Conservation (phyloP, 2,329 filamentous ascomycete genomes). For the Neurospora crassa region DNA sequence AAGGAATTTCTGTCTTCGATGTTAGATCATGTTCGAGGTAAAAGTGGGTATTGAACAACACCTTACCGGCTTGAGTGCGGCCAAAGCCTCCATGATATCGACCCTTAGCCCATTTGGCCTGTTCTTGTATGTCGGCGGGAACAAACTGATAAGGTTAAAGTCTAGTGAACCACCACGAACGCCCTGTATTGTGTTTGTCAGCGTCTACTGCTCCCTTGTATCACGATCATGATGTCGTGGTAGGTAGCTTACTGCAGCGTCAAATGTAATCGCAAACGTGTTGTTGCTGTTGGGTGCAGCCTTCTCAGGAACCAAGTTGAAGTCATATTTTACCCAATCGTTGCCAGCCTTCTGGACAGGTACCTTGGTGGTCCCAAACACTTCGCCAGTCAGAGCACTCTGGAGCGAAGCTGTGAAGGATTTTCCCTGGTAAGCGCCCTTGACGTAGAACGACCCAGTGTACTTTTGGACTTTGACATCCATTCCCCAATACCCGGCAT, state of each 20-base stretch:
- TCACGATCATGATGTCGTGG: not conserved
- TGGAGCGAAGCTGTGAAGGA: conserved; percentile 37
- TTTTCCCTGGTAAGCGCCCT: conserved; percentile 34
- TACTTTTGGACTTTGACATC: conserved; percentile 37
- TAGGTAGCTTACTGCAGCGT: conserved; percentile 24
- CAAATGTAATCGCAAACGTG: conserved; percentile 44
- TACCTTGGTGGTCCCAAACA: conserved; percentile 38
- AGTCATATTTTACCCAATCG: conserved; percentile 43
- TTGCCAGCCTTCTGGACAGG: conserved; percentile 29
- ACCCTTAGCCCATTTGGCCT: conserved; percentile 47
- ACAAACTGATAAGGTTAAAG: conserved; percentile 50
- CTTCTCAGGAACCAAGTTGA: conserved; percentile 30
- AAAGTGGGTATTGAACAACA: rapidly evolving
- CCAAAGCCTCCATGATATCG: conserved; percentile 45
- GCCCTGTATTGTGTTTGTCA: conserved; percentile 18
- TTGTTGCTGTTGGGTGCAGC: conserved; percentile 46
- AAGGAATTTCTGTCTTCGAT: conserved; percentile 35
- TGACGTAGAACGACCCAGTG: conserved; percentile 43
- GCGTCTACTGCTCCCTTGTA: not conserved
- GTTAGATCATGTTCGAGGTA: conserved; percentile 1
- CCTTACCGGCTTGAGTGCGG: conserved; percentile 37
- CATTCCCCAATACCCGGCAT: conserved; percentile 50
- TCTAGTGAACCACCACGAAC: conserved; percentile 34
- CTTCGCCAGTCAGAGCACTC: conserved; percentile 33
- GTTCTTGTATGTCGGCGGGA: conserved; percentile 50